Evolutionary conservation across 441 rosid genomes (phyloP).

Genomic region (Manihot esculenta): DNA sequence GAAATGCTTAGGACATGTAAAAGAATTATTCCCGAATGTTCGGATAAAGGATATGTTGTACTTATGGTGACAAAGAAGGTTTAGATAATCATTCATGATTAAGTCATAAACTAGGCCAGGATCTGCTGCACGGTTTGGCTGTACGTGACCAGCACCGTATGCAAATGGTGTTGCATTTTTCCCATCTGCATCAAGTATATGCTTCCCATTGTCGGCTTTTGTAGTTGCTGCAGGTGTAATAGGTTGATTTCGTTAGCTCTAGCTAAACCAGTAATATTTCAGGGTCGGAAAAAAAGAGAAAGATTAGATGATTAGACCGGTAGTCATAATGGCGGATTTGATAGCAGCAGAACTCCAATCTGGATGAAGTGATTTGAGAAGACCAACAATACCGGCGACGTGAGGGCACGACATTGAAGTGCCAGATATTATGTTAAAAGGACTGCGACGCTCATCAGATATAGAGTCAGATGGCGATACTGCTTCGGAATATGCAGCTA

Average conservation of each 20-base stretch:
- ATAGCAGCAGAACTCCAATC: slow-evolving; percentile 57
- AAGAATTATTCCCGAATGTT: slow-evolving; percentile 24
- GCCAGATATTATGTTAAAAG: slow-evolving; percentile 36
- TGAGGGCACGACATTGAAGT: slow-evolving; percentile 77
- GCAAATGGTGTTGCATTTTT: slow-evolving; percentile 48
- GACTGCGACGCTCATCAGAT: slow-evolving; percentile 31
- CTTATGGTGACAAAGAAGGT: slow-evolving; percentile 50
- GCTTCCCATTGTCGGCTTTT: slow-evolving; percentile 22
- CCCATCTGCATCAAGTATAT: slow-evolving; percentile 33
- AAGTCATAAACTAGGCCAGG: slow-evolving; percentile 72
- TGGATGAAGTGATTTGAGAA: slow-evolving; percentile 44
- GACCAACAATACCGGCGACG: slow-evolving; percentile 50
- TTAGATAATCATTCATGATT: slow-evolving; percentile 36
- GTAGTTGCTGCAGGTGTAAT: slow-evolving; percentile 33
- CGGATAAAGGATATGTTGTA: slow-evolving; percentile 31
- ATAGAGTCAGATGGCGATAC: slow-evolving; percentile 23
- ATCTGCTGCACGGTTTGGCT: slow-evolving; percentile 47
- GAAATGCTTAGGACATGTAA: slow-evolving; percentile 38
- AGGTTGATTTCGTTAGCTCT: background rate
- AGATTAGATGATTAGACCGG: slow-evolving; percentile 27
- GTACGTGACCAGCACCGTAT: slow-evolving; percentile 65
- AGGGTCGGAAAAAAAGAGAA: background rate
- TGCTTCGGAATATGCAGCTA: slow-evolving; percentile 43
- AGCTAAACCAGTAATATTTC: background rate
- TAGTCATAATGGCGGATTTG: slow-evolving; percentile 60